Evolutionary conservation across 768 basidiomycete genomes (phyloP).

Genomic region (Kwoniella dejecticola): DNA sequence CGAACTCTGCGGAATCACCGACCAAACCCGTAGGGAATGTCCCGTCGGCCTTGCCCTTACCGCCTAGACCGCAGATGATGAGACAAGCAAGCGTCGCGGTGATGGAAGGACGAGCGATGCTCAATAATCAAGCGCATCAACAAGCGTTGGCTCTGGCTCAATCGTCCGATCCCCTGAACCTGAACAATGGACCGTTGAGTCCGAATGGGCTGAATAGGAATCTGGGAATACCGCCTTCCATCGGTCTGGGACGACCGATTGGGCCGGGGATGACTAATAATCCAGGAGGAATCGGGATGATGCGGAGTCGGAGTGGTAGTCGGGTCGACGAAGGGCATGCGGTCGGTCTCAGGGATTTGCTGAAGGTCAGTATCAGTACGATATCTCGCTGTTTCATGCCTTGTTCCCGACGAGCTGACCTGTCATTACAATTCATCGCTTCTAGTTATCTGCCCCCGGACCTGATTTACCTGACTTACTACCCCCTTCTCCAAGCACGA

Average conservation of each 20-base stretch:
- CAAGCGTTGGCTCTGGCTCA: slow-evolving; percentile 33
- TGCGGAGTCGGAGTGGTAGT: slow-evolving; percentile 45
- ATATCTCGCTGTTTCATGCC: not conserved
- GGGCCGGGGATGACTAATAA: not conserved
- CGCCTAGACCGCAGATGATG: slow-evolving; percentile 57
- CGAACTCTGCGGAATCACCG: slow-evolving; percentile 1
- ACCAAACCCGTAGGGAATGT: slow-evolving; percentile 2
- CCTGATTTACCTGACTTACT: slow-evolving; percentile 47
- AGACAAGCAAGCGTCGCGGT: slow-evolving; percentile 64
- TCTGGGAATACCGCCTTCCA: slow-evolving; percentile 12
- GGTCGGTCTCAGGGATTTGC: slow-evolving; percentile 45
- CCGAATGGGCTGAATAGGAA: slow-evolving; percentile 24
- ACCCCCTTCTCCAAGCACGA: slow-evolving; percentile 41
- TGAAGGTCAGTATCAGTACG: slow-evolving; percentile 53
- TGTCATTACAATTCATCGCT: not conserved
- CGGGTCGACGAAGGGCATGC: slow-evolving; percentile 29
- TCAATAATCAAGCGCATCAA: slow-evolving; percentile 33
- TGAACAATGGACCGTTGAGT: slow-evolving; percentile 5
- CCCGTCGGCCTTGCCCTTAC: slow-evolving; percentile 10
- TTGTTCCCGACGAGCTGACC: not conserved
- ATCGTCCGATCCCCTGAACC: slow-evolving; percentile 2
- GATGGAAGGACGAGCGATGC: slow-evolving; percentile 58
- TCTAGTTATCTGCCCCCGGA: slow-evolving; percentile 41
- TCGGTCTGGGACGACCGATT: slow-evolving; percentile 8
- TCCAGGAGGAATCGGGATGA: slow-evolving; percentile 30